These are phyloP conservation scores for Cladorrhinum sp. DNA, from an alignment of 2,329 filamentous ascomycete species.

Conservation along the genomic window DNA sequence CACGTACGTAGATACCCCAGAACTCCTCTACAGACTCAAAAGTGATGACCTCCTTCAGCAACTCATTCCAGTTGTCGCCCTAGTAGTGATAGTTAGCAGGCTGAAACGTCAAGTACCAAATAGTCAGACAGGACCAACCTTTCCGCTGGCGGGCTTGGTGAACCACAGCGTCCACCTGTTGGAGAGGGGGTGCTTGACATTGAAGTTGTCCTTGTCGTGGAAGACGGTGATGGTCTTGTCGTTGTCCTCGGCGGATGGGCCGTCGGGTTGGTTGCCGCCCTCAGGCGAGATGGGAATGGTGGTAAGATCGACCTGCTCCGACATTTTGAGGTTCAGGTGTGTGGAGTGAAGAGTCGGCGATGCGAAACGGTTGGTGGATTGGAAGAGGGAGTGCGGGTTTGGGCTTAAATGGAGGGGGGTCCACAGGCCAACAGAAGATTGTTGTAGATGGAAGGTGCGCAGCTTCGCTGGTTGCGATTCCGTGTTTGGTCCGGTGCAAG, in stretches of 20 bases:
- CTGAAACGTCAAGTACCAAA: constrained; percentile 8
- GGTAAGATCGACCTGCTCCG: constrained; percentile 62
- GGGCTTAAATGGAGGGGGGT: constrained; percentile 7
- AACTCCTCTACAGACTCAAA: constrained; percentile 99
- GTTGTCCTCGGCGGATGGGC: constrained; percentile 45
- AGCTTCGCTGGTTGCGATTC: constrained; percentile 14
- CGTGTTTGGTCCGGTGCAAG: neutral
- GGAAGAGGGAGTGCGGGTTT: constrained; percentile 5
- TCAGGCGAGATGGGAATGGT: constrained; percentile 66
- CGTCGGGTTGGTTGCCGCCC: constrained; percentile 55
- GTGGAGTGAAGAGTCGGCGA: constrained; percentile 4
- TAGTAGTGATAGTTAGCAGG: constrained; percentile 36
- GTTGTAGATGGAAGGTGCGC: constrained; percentile 3
- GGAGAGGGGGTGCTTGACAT: constrained; percentile 97
- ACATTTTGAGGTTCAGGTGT: constrained; percentile 34
- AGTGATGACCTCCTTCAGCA: constrained; percentile 97
- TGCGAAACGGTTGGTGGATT: constrained; percentile 9
- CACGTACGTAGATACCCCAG: constrained; percentile 95
- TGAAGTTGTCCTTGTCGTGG: constrained; percentile 98
- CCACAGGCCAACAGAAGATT: constrained; percentile 14
- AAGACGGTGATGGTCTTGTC: constrained; percentile 85
- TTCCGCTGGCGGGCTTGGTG: constrained; percentile 94
- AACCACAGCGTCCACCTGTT: constrained; percentile 99
- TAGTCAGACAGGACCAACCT: constrained; percentile 54
- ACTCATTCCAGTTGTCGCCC: constrained; percentile 98